These are phyloP conservation scores for Candida orba DNA, from an alignment of 805 yeast genomes.

Conservation along the genomic window DNA sequence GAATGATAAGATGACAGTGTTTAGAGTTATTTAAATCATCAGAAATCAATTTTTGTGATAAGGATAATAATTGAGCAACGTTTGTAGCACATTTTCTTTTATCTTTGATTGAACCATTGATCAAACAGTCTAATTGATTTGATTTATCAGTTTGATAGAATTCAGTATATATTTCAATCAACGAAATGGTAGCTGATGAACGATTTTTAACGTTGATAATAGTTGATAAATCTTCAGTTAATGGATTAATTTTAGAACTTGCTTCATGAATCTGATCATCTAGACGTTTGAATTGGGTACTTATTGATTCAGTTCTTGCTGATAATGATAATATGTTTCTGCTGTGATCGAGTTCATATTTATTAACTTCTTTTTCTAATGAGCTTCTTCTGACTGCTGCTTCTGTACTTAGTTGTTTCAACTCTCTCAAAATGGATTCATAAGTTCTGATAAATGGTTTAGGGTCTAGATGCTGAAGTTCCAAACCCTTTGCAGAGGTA, in stretches of 20 bases:
- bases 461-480: conserved; percentile 51
- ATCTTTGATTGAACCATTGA: conserved; percentile 46
- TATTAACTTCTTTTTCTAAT: conserved; percentile 51
- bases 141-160: conserved; percentile 47
- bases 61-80: conserved; percentile 53
- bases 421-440: conserved; percentile 73
- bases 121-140: conserved; percentile 49
- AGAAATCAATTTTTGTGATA: conserved; percentile 59
- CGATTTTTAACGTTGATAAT: conserved; percentile 69
- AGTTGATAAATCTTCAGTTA: conserved; percentile 60
- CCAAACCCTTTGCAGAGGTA: conserved; percentile 24
- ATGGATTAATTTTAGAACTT: conserved; percentile 53
- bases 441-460: conserved; percentile 92
- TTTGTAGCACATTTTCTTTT: conserved; percentile 61
- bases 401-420: conserved; percentile 53
- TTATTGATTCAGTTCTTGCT: conserved; percentile 38
- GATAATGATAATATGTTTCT: conserved; percentile 53
- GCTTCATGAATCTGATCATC: conserved; percentile 50
- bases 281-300: conserved; percentile 40
- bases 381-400: conserved; percentile 42
- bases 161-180: conserved; percentile 70
- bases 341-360: conserved; percentile 60
- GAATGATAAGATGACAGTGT: conserved; percentile 37
- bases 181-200: conserved; percentile 61
- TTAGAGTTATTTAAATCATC: conserved; percentile 40